A percentile compares a stretch with the other conserved stretches of the same genome.
Evolutionary conservation across 129 eudicot species (phyloP).

Genomic region (Pseudognaphalium luteoalbum): DNA sequence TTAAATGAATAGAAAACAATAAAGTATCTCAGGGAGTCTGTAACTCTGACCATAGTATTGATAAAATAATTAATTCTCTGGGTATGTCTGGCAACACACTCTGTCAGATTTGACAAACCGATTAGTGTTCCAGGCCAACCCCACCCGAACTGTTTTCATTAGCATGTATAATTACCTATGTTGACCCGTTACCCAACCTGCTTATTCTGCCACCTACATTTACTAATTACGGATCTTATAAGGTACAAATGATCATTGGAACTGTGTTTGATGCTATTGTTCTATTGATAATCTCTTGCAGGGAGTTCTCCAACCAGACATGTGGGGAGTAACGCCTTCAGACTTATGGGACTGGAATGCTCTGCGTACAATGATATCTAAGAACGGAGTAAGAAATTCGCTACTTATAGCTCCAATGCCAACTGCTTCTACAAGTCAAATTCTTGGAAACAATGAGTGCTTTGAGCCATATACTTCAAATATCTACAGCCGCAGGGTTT

Average conservation of each 20-base stretch:
- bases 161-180: not conserved
- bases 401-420: slow-evolving; percentile 99
- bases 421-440: slow-evolving; percentile 98
- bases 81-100: too few relatives aligned
- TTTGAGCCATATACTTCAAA: slow-evolving; percentile 98
- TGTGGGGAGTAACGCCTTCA: slow-evolving; percentile 98
- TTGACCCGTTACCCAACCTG: not conserved
- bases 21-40: not conserved
- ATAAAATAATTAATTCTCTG: too few relatives aligned
- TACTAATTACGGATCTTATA: not conserved
- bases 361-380: slow-evolving; percentile 65
- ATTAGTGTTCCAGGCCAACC: not conserved
- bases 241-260: not conserved
- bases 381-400: slow-evolving; percentile 79
- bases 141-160: not conserved
- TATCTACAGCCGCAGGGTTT: slow-evolving; percentile 88
- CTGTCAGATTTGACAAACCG: not conserved
- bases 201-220: not conserved
- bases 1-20: not conserved
- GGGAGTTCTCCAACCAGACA: slow-evolving; percentile 98
- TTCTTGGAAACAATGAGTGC: slow-evolving; percentile 96
- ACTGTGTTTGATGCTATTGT: not conserved
- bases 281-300: slow-evolving; percentile 16
- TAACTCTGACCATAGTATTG: too few relatives aligned
- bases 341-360: slow-evolving; percentile 84